Base-by-base conservation (phyloP, 306 rosid species). In the Neltuma alba region DNA sequence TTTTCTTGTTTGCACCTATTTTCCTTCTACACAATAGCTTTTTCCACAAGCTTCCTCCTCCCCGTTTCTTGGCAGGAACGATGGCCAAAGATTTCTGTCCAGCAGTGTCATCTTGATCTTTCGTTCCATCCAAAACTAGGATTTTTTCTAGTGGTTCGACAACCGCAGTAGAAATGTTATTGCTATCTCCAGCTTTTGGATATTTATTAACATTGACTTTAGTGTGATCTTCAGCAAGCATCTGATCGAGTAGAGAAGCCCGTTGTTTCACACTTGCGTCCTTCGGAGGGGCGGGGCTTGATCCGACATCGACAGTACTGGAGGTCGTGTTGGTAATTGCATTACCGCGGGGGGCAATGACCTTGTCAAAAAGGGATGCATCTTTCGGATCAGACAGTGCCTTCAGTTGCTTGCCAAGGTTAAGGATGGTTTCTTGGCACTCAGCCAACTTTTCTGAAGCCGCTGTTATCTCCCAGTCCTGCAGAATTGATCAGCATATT, bases 401-500 rank as follows among this genome's bases (percentile, higher is more conserved):
- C 87, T 94, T 94, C 83, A 94, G 84, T 88, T 94, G 97, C 90
- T 89, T 94, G 42, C 96, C 97, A 9, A 94, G 97, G 88, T 87
- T 85, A 61, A 91, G 83, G 85, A 94, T 92, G 48, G 97, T 92
- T 89, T 91, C 97, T 86, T 94, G 98, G 87, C 98, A 94, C 81
- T 94, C 98, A 6, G 97, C 97, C 84, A 94, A 80, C 86, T 92
- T 94, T 83, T 92, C 97, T 30, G 98, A 89, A 77, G 97, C 98
- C 50, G 92, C 84, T 79, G 93, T 87, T 84, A 92, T 92, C 87
- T 92, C 98, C 95, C 89, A 88, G 30, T 88, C 97, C 98, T 92
- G 88, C 82, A 86, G 74, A 75, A 74, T 78, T 58, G 76, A 65
- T 69, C 57, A 76, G 48, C 77, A 70, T 13, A 30, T 15, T 45